Conservation (phyloP, 2,329 filamentous ascomycete species). For the Raffaelea arxii region DNA sequence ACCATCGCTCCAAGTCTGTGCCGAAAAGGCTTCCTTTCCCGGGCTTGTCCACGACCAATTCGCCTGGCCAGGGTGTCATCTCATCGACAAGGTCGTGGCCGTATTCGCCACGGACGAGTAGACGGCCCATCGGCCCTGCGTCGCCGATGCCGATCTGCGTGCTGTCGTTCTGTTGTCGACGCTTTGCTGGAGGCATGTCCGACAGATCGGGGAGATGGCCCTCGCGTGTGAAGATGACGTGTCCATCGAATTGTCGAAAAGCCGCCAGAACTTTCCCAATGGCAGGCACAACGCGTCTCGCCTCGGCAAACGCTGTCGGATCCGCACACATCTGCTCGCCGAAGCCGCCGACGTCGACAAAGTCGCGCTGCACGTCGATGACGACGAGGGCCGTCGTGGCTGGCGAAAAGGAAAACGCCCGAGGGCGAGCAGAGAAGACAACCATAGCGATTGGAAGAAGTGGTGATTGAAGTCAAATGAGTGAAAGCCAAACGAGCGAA, state of each 20-base stretch:
- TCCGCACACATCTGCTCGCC: constrained; percentile 36
- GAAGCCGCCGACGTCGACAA: constrained; percentile 35
- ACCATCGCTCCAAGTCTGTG: constrained; percentile 39
- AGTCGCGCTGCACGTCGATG: constrained; percentile 48
- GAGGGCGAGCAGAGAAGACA: constrained; percentile 13
- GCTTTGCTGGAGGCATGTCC: constrained; percentile 41
- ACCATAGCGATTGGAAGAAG: no score
- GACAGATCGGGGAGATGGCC: constrained; percentile 42
- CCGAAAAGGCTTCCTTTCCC: constrained; percentile 51
- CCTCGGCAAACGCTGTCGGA: constrained; percentile 19
- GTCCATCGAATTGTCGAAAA: constrained; percentile 28
- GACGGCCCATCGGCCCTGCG: constrained; percentile 38
- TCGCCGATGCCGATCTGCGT: constrained; percentile 38
- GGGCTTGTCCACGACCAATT: constrained; percentile 47
- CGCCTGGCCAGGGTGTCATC: constrained; percentile 37
- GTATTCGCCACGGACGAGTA: constrained; percentile 42
- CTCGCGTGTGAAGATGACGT: constrained; percentile 40
- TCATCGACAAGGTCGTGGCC: constrained; percentile 47
- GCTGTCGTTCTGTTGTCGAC: constrained; percentile 35
- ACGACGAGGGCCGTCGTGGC: constrained; percentile 39
- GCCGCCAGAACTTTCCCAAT: constrained; percentile 25
- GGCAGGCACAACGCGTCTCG: constrained; percentile 32
- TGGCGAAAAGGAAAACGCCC: constrained; percentile 24
- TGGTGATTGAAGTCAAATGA: no score
- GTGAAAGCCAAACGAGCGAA: no score